Conservation (phyloP, 2,329 filamentous ascomycete species). For the Achaetomium macrosporum region DNA sequence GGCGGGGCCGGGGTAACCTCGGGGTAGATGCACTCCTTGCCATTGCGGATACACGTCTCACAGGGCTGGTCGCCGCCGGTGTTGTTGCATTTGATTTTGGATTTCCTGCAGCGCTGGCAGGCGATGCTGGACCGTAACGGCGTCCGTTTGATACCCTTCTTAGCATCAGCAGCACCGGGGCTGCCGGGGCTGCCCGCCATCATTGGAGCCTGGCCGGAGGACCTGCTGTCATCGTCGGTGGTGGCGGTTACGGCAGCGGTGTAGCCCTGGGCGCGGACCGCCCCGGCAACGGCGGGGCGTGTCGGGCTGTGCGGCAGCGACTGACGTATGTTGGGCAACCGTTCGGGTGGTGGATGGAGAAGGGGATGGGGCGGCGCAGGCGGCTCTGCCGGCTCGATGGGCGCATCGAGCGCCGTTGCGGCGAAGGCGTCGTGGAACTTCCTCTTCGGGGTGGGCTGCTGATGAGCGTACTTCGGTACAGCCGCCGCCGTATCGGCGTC, state of each 20-base stretch:
- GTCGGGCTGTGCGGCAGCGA: slow-evolving; percentile 25
- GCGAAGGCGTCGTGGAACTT: slow-evolving; percentile 34
- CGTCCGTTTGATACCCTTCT: slow-evolving; percentile 37
- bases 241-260: slow-evolving; percentile 1
- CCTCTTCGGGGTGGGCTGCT: slow-evolving; percentile 32
- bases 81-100: slow-evolving; percentile 86
- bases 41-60: slow-evolving; percentile 65
- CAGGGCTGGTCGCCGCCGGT: slow-evolving; percentile 65
- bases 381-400: slow-evolving; percentile 27
- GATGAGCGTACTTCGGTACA: slow-evolving; percentile 5
- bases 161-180: slow-evolving; percentile 31
- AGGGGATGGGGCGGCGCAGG: slow-evolving; percentile 22
- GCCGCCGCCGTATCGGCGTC: slow-evolving; percentile 31
- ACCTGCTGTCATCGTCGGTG: slow-evolving; percentile 24
- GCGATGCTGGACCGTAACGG: slow-evolving; percentile 74
- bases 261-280: slow-evolving; percentile 15
- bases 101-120: slow-evolving; percentile 67
- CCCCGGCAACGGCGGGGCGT: slow-evolving; percentile 17
- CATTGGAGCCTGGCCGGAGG: slow-evolving; percentile 24
- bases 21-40: slow-evolving; percentile 69
- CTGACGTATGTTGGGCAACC: slow-evolving; percentile 21
- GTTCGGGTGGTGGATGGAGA: slow-evolving; percentile 9
- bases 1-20: slow-evolving; percentile 38
- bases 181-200: slow-evolving; percentile 30
- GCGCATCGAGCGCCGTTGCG: slow-evolving; percentile 26